Evolutionary conservation across 176 grass and related monocot species (phyloP).

Genomic region (Zoysia pacifica): DNA sequence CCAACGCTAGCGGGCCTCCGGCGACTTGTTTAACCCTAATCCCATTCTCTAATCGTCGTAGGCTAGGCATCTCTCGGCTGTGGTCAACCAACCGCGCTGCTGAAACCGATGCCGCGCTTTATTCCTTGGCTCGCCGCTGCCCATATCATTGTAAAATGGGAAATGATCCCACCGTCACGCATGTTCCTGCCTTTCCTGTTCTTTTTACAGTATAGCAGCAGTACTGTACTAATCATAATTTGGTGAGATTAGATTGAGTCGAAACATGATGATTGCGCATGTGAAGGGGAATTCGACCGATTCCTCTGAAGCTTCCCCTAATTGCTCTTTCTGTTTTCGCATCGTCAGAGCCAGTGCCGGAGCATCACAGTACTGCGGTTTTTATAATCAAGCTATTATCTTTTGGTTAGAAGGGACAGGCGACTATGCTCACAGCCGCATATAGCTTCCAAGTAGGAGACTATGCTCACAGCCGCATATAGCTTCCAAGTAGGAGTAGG

Average conservation of each 20-base stretch:
- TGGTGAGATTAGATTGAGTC: not conserved
- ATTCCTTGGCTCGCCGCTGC: not conserved
- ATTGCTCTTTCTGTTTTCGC: no score
- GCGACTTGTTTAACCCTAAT: slow-evolving; percentile 35
- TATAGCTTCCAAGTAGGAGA: not conserved
- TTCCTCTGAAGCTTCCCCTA: not conserved
- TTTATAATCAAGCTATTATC: not conserved
- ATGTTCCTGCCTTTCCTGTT: not conserved
- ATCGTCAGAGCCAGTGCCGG: not conserved
- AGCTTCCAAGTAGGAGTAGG: not conserved
- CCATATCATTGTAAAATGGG: not conserved
- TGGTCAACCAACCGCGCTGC: slow-evolving; percentile 10
- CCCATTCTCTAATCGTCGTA: slow-evolving; percentile 23
- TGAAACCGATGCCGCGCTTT: slow-evolving; percentile 39
- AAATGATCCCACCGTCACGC: slow-evolving; percentile 7
- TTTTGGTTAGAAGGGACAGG: not conserved
- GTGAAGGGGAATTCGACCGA: not conserved
- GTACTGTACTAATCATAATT: not conserved
- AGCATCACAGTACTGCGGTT: not conserved
- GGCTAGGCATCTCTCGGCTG: not conserved
- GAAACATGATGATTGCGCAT: not conserved
- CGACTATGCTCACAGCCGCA: not conserved
- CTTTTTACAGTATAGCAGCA: no score
- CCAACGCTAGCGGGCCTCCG: slow-evolving; percentile 44
- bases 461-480: not conserved